Base-by-base conservation (phyloP, 1,284 basidiomycete species). In the Veloboletus limbatus region DNA sequence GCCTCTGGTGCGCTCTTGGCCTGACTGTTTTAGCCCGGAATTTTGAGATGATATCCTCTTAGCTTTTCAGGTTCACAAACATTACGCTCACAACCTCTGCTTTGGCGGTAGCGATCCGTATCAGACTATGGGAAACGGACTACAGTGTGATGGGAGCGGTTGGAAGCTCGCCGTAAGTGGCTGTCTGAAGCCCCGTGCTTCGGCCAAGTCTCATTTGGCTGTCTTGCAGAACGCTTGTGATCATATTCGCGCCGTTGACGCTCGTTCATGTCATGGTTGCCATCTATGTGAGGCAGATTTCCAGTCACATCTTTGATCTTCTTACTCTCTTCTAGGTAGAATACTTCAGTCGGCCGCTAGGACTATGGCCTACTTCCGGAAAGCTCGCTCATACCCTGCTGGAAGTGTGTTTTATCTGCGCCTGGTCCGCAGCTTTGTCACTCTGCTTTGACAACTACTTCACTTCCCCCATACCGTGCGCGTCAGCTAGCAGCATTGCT, bases 361-460 rank as follows among this genome's bases (percentile, higher is more conserved):
- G 92, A 11, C 74, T 96, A 24, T 96, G 93, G 93, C 77, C 78
- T 44, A 91, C 91, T 18, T 89, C 88, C 26, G 78, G 72, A 45
- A 93, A 93, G 67, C 76, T 92, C 41, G 79, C 83, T 2, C 83
- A 90, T 59, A 91, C 89, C 6, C 76, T 91, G 34, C 75, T 79
- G 37, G 91, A 93, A 71, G 85, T 94, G 32, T 73, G 92, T 41
- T 94, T 93, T 62, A 92, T 96, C 52, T 93, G 89, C 67, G 79
- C 88, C 17, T 96, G 92, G 92, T 91, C 89, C 49, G 88, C 91
- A n/a, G 84, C 88, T 25, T 76, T 96, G 35, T 86, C 89, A 11
- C 81, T 95, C 41, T 82, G 81, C 48, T 91, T 95, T 65, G 91
- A 96, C 74, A 92, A 95, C 62, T 92, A 87, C 68, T 92, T 94